Evolutionary conservation across 495 filamentous ascomycete genomes (phyloP).

Genomic region (Entonaema liquescens): DNA sequence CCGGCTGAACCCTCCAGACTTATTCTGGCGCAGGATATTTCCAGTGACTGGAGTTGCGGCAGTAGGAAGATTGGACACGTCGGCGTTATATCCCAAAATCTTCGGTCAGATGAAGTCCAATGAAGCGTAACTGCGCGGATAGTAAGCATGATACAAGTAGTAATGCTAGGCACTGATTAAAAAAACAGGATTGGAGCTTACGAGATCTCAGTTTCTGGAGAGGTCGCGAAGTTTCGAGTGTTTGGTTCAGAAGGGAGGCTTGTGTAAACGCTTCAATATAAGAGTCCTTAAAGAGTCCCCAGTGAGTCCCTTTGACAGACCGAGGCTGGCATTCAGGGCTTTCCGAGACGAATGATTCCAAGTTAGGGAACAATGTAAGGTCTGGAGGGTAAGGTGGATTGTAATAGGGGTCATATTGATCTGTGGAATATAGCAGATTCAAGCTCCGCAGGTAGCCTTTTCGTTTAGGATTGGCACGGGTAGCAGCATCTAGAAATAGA

Average conservation of each 20-base stretch:
- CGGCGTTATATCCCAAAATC: slow-evolving; percentile 18
- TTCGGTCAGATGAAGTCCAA: background rate
- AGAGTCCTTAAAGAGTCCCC: slow-evolving; percentile 1
- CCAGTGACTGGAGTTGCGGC: slow-evolving; percentile 18
- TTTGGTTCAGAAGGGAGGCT: slow-evolving; percentile 20
- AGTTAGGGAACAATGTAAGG: slow-evolving; percentile 15
- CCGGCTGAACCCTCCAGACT: background rate
- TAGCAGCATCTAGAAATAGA: slow-evolving; percentile 6
- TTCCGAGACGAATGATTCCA: slow-evolving; percentile 21
- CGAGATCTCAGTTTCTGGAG: slow-evolving; percentile 19
- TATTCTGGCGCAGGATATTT: slow-evolving; percentile 28
- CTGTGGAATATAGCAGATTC: slow-evolving; percentile 13
- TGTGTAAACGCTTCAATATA: slow-evolving; percentile 19
- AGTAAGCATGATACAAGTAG: background rate
- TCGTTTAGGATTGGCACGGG: slow-evolving; percentile 7
- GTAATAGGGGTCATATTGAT: background rate
- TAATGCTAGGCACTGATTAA: too few species aligned
- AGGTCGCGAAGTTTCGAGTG: background rate
- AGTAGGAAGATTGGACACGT: slow-evolving; percentile 22
- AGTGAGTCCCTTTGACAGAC: slow-evolving; percentile 11
- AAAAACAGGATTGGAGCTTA: background rate
- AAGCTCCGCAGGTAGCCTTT: slow-evolving; percentile 17
- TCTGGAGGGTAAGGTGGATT: background rate
- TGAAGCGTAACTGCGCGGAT: slow-evolving; percentile 14
- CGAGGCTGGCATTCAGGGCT: slow-evolving; percentile 25